Conservation (phyloP, 331 rosid species). For the Pyrus hybrid region DNA sequence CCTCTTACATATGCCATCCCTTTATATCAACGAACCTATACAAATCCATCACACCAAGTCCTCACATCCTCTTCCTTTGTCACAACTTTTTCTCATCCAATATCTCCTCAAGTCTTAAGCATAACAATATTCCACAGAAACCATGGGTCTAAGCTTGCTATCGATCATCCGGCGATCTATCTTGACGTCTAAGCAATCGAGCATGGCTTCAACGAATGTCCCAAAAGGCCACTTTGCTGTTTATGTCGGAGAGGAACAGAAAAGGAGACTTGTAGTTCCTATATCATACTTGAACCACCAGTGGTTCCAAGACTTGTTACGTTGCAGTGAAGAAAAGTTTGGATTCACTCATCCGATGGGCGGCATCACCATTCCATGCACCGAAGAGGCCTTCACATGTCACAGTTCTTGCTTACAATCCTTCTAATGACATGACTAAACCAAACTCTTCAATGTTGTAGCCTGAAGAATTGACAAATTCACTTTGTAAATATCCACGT, state of each 20-base stretch:
- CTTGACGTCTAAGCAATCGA: neutral
- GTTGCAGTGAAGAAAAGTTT: neutral
- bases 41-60: conserved; percentile 3
- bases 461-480: neutral
- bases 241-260: no score
- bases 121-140: neutral
- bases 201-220: neutral
- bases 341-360: conserved; percentile 15
- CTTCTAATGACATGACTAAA: neutral
- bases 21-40: neutral
- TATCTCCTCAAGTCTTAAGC: neutral
- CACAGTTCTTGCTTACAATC: neutral
- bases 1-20: neutral
- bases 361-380: conserved; percentile 22
- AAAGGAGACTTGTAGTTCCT: conserved; percentile 16
- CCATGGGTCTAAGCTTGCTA: neutral
- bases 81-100: neutral
- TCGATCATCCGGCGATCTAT: neutral
- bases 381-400: conserved; percentile 5
- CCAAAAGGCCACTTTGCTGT: conserved; percentile 22
- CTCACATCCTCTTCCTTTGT: neutral
- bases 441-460: neutral
- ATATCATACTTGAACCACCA: conserved; percentile 18
- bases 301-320: conserved; percentile 6
- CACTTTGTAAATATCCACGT: neutral